phyloP scores from a whole-genome alignment of 257 asterid species.

The Nicotiana knightiana region DNA sequence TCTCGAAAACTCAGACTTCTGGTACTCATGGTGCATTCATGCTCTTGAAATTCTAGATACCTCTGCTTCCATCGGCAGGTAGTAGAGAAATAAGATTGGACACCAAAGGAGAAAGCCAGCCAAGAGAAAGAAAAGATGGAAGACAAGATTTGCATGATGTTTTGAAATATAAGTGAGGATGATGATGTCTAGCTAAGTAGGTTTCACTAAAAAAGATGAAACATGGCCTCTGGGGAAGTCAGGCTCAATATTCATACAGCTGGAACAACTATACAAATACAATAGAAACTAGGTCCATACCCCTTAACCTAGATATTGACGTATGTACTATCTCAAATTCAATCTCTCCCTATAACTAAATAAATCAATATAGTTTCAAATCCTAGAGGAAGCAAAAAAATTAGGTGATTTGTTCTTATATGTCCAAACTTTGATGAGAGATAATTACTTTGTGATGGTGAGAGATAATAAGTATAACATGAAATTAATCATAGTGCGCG shows the following conservation, averaged over 20 bases:
- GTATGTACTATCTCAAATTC: not conserved
- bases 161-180: not conserved
- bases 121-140: not conserved
- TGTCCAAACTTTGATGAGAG: no score
- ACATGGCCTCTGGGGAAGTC: not conserved
- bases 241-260: not conserved
- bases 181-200: slow-evolving; percentile 1
- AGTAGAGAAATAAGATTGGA: not conserved
- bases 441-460: no score
- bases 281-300: not conserved
- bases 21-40: no score
- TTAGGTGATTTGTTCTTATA: no score
- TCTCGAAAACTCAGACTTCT: no score
- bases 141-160: not conserved
- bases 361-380: no score
- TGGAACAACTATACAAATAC: not conserved
- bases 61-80: no score
- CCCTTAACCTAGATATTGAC: not conserved
- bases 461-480: no score
- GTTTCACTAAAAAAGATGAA: not conserved
- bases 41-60: no score
- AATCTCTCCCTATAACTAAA: not conserved
- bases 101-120: not conserved
- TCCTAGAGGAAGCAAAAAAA: no score
- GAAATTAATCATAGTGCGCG: no score